Evolutionary conservation across 441 rosid species (phyloP).

Genomic region (Erodium trifolium): DNA sequence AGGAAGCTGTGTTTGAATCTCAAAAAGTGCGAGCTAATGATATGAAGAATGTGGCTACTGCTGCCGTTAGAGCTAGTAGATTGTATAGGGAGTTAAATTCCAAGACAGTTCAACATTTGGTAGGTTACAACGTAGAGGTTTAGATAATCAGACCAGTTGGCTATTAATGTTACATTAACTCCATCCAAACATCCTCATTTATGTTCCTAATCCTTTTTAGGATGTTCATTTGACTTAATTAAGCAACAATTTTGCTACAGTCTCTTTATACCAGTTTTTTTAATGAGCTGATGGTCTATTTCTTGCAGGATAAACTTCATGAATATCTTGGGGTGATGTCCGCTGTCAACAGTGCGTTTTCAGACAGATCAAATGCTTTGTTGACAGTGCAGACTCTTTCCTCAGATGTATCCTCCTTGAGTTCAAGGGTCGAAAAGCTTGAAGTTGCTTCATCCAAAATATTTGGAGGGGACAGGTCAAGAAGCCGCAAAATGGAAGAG

Average conservation of each 20-base stretch:
- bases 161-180: not conserved
- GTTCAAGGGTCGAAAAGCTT: constrained; percentile 68
- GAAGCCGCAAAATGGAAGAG: constrained; percentile 73
- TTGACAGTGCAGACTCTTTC: constrained; percentile 82
- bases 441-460: constrained; percentile 82
- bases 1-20: constrained; percentile 56
- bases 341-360: constrained; percentile 67
- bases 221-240: not conserved
- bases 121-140: constrained; percentile 17
- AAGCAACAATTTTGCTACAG: not conserved
- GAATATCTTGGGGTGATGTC: constrained; percentile 79
- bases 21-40: constrained; percentile 66
- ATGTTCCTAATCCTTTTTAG: not conserved
- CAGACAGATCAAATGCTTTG: constrained; percentile 73
- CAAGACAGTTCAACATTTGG: constrained; percentile 86
- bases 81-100: constrained; percentile 70
- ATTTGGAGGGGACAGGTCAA: constrained; percentile 88
- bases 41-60: constrained; percentile 80
- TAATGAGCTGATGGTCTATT: constrained; percentile 1
- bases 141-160: not conserved
- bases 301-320: constrained; percentile 61
- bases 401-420: constrained; percentile 59
- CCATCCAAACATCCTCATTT: not conserved
- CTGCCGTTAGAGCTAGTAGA: constrained; percentile 84
- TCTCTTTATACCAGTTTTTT: not conserved